Evolutionary conservation across 2,329 filamentous ascomycete species (phyloP).

Genomic region (Rasamsonia emersonii): DNA sequence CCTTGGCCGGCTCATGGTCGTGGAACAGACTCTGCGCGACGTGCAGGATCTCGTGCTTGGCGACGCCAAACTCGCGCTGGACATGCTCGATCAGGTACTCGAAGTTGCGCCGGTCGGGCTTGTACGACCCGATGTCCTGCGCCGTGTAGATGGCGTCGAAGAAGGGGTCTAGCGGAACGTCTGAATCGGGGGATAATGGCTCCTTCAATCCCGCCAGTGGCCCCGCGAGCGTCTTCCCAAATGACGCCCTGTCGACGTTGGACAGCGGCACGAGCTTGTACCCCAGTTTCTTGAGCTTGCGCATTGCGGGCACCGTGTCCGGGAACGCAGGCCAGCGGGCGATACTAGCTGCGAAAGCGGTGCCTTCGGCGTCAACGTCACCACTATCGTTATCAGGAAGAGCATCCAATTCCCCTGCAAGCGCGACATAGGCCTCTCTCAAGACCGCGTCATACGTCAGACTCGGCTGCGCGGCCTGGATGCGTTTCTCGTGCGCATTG

Average conservation of each 20-base stretch:
- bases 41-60: slow-evolving; percentile 53
- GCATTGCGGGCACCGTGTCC: slow-evolving; percentile 48
- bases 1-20: slow-evolving; percentile 58
- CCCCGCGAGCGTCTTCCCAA: slow-evolving; percentile 38
- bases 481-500: slow-evolving; percentile 39
- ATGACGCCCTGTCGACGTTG: slow-evolving; percentile 49
- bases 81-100: slow-evolving; percentile 52
- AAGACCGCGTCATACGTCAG: slow-evolving; percentile 55
- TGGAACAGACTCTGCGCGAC: slow-evolving; percentile 60
- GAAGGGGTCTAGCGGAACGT: slow-evolving; percentile 9
- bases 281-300: slow-evolving; percentile 33
- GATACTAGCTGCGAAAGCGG: slow-evolving; percentile 41
- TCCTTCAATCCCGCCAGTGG: slow-evolving; percentile 41
- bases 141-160: slow-evolving; percentile 63
- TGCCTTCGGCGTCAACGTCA: slow-evolving; percentile 26
- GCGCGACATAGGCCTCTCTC: slow-evolving; percentile 31
- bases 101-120: slow-evolving; percentile 58
- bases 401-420: slow-evolving; percentile 22
- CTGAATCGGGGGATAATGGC: slow-evolving; percentile 1
- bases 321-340: slow-evolving; percentile 48
- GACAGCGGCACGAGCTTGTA: slow-evolving; percentile 51
- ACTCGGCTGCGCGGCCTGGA: slow-evolving; percentile 48
- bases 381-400: slow-evolving; percentile 8
- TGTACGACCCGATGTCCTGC: slow-evolving; percentile 63
- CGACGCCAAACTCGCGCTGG: slow-evolving; percentile 47